Evolutionary conservation across 2,329 filamentous ascomycete species (phyloP), one percentile per base, ranked within the genome.

Genomic region (Trichoderma polysporum): DNA sequence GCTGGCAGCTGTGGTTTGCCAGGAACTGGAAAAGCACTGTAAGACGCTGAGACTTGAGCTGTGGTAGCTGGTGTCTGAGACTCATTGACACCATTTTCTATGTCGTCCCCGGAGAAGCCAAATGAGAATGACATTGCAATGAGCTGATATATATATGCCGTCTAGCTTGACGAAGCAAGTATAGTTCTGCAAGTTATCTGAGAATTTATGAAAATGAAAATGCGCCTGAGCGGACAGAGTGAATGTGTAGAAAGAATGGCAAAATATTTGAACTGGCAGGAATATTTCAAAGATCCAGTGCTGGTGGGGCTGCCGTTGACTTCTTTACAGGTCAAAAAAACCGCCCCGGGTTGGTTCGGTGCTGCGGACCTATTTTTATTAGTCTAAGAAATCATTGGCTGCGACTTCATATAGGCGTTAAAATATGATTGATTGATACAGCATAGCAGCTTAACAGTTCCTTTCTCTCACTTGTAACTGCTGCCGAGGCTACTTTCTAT

Each of bases 31-130:
- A 90, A 90, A 17, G 88, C 88, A 69, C 81, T 79, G 50, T 64
- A 64, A 62, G 73, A 74, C 69, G 72, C 69, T 66, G 70, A 70
- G 22, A 71, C 47, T 64, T 69, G 33, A 64, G 72, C 69, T 68
- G 68, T 66, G 62, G 65, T 13, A 27, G 27, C 69, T 22, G 68
- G 69, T 25, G 73, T 71, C 31, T 74, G 74, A 33, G 75, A 75
- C 66, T 79, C 77, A 33, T 77, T 77, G 37, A 81, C 79, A 2
- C 62, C 67, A 19, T 56, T 25, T 17, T 88, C 86, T 81, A 90
- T 90, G 71, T 90, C 88, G 68, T 90, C 88, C 35, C 88, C 87
- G 17, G 82, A 80, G 73, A 89, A 89, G 19, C 83, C 84, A 72
- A 90, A 90, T 49, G 85, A 85, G 73, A 88, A 88, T 4, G 84